Conservation (phyloP, 805 yeast species). For the Candida xyloterini region DNA sequence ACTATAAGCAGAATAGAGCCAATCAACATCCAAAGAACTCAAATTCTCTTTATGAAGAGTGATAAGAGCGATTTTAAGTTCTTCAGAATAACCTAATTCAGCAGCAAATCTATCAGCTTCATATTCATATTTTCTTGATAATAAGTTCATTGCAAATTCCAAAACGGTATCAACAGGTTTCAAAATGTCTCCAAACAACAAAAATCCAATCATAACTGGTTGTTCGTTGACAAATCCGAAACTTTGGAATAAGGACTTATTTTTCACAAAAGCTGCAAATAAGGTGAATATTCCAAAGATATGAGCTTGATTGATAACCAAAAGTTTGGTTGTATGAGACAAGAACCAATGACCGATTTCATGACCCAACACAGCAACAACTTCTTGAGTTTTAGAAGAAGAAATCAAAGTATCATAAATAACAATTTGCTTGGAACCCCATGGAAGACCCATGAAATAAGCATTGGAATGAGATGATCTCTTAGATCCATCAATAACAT, state of each 20-base stretch:
- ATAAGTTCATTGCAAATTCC: conserved; percentile 61
- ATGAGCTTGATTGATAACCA: conserved; percentile 63
- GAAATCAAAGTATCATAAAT: conserved; percentile 87
- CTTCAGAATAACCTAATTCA: conserved; percentile 63
- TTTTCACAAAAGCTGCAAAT: conserved; percentile 78
- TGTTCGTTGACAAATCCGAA: conserved; percentile 68
- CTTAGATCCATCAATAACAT: conserved; percentile 94
- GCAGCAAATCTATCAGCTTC: conserved; percentile 91
- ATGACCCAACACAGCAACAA: conserved; percentile 95
- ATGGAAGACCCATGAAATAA: conserved; percentile 92
- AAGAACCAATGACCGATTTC: conserved; percentile 98
- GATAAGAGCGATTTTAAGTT: conserved; percentile 69
- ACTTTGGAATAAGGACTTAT: conserved; percentile 70
- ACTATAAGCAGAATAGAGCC: conserved; percentile 84
- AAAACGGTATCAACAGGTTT: conserved; percentile 72
- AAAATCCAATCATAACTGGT: conserved; percentile 80
- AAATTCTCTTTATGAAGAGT: conserved; percentile 77
- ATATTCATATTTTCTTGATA: conserved; percentile 85
- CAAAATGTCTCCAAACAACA: conserved; percentile 73
- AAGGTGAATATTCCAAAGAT: conserved; percentile 62
- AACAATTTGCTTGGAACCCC: conserved; percentile 90
- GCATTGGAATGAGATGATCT: conserved; percentile 97
- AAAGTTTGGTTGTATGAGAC: conserved; percentile 78
- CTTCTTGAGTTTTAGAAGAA: conserved; percentile 71
- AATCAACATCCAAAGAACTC: conserved; percentile 83